Conservation (phyloP, 371 early-diverging fungal species). For the Apophysomyces trapeziformis region DNA sequence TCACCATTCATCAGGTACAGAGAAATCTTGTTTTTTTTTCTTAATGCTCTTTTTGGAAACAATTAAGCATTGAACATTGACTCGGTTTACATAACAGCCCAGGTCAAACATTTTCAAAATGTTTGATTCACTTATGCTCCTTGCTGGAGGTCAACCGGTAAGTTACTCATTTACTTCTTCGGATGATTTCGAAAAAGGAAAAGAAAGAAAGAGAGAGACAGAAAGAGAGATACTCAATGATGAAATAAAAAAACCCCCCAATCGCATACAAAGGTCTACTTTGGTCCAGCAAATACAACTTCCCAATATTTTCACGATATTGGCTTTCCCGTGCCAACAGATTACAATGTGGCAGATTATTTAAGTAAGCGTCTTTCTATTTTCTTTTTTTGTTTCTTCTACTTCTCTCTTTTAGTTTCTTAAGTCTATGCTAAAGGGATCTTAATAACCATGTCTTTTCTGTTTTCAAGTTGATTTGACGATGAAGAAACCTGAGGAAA, state of each 20-base stretch:
- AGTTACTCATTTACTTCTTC: background rate
- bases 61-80: no score
- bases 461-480: slow-evolving; percentile 44
- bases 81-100: slow-evolving; percentile 52
- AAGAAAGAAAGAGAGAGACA: slow-evolving; percentile 1
- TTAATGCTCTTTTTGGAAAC: no score
- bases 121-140: slow-evolving; percentile 80
- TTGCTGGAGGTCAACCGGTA: slow-evolving; percentile 72
- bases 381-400: background rate
- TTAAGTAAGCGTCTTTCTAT: slow-evolving; percentile 34
- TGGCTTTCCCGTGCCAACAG: slow-evolving; percentile 73
- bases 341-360: slow-evolving; percentile 86
- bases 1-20: slow-evolving; percentile 77
- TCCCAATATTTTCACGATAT: slow-evolving; percentile 55
- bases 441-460: slow-evolving; percentile 11
- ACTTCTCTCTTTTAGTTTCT: no score
- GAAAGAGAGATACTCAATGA: background rate
- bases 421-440: no score
- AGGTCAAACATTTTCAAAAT: slow-evolving; percentile 78
- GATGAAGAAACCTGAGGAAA: slow-evolving; percentile 42
- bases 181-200: background rate
- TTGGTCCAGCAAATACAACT: slow-evolving; percentile 56
- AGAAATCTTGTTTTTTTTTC: no score
- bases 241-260: background rate
- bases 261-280: slow-evolving; percentile 46